These are phyloP conservation scores for Raffaelea arxii DNA, from an alignment of 2,329 filamentous ascomycete species.

Conservation along the genomic window DNA sequence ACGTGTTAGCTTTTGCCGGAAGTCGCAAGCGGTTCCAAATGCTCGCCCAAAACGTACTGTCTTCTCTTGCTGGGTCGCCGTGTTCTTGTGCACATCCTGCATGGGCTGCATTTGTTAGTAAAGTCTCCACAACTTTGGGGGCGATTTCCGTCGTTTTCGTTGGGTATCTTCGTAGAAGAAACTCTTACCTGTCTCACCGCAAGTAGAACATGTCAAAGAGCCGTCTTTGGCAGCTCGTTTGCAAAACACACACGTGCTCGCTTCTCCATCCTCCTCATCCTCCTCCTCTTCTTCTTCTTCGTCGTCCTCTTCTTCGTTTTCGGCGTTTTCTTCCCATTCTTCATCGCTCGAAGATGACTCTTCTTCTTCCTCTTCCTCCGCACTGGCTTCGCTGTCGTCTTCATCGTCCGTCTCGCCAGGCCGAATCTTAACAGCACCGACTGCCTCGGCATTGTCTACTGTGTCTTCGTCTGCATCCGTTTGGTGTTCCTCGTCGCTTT, in stretches of 20 bases:
- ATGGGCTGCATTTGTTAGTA: slow-evolving; percentile 59
- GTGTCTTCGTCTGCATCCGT: slow-evolving; percentile 24
- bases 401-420: slow-evolving; percentile 40
- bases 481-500: slow-evolving; percentile 14
- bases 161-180: not conserved
- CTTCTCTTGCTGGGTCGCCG: slow-evolving; percentile 49
- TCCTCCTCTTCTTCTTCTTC: slow-evolving; percentile 56
- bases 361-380: slow-evolving; percentile 34
- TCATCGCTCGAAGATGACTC: slow-evolving; percentile 38
- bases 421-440: slow-evolving; percentile 47
- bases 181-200: slow-evolving; percentile 71
- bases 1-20: not conserved
- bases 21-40: slow-evolving; percentile 7
- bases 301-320: slow-evolving; percentile 36
- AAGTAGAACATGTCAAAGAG: slow-evolving; percentile 66
- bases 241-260: slow-evolving; percentile 59
- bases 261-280: slow-evolving; percentile 56
- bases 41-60: slow-evolving; percentile 46
- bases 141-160: too few relatives aligned
- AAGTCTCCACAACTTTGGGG: not conserved
- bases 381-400: slow-evolving; percentile 27
- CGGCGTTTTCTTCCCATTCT: slow-evolving; percentile 49
- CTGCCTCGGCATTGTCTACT: slow-evolving; percentile 40
- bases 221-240: slow-evolving; percentile 74
- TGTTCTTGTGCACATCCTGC: slow-evolving; percentile 76